phyloP scores from a whole-genome alignment of 2,329 filamentous ascomycete species.

The Paradendryphiella salina region DNA sequence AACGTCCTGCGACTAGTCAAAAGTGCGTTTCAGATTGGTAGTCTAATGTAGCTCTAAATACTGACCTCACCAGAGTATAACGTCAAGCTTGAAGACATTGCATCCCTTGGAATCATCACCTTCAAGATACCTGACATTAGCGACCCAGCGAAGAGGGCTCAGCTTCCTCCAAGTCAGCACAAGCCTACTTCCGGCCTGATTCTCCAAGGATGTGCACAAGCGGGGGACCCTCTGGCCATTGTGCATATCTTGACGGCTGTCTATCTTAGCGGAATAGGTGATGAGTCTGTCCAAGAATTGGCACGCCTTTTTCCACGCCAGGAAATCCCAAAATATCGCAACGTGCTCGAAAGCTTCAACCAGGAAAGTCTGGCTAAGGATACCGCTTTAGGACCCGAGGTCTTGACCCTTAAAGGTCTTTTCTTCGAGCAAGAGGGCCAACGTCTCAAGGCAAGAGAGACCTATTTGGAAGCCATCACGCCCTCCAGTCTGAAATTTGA shows the following conservation, averaged over 20 bases:
- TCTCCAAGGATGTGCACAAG: constrained; percentile 36
- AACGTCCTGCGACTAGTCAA: constrained; percentile 25
- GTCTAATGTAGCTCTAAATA: background rate
- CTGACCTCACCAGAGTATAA: constrained; percentile 33
- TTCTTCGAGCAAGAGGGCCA: constrained; percentile 36
- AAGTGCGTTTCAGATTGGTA: constrained; percentile 19
- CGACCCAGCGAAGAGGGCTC: constrained; percentile 21
- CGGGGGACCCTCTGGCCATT: constrained; percentile 34
- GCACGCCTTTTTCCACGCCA: constrained; percentile 22
- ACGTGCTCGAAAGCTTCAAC: constrained; percentile 25
- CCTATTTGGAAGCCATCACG: constrained; percentile 32
- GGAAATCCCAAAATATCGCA: constrained; percentile 25
- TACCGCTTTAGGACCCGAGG: constrained; percentile 24
- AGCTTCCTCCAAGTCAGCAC: constrained; percentile 33
- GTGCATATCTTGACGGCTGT: constrained; percentile 37
- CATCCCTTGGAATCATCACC: constrained; percentile 32
- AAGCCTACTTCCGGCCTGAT: constrained; percentile 22
- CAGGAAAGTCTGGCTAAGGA: constrained; percentile 16
- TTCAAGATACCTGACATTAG: constrained; percentile 31
- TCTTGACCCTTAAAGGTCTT: constrained; percentile 36
- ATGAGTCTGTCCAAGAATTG: constrained; percentile 19
- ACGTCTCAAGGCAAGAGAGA: constrained; percentile 20
- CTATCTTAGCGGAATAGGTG: constrained; percentile 20
- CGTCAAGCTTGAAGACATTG: constrained; percentile 27
- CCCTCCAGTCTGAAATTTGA: constrained; percentile 19